Evolutionary conservation across 1,284 basidiomycete species (phyloP), one percentile per base, ranked within the genome.

Genomic region (Bondarzewia mesenterica): DNA sequence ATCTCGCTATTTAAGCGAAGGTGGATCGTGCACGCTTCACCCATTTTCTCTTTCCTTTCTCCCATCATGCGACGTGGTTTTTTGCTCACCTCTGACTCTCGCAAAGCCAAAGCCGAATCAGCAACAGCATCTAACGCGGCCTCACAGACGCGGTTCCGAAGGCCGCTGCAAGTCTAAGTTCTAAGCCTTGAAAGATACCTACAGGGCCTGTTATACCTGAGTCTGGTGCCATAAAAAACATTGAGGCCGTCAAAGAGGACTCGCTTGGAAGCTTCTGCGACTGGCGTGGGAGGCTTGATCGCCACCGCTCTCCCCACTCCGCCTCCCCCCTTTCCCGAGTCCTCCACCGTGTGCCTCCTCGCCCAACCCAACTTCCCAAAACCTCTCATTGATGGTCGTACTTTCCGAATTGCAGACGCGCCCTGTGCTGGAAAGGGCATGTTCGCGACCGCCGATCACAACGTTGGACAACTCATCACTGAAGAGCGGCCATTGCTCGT

Each of bases 401-500:
- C 29, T 22, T 22, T 22, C 15, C 12, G 16, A 3, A 7, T 42
- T 12, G 20, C 41, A 7, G 41, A 42, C 18, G 41, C 25, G 7
- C 26, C 41, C 10, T 16, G 41, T 22, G 41, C 23, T 16, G 41
- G 41, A 7, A 42, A 42, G 41, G 55, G 55, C 0, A 37, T 56
- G 38, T 55, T 55, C 26, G 52, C 52, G 3, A 40, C 51, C 1
- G 8, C 12, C 2, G 18, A 44, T n/a, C 42, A 53, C 10, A 10
- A 27, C 1, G 43, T 43, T 4, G 57, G 57, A 3, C 50, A 52
- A 2, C 35, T 53, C 15, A 46, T 58, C 25, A 16, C 54, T 10
- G 25, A 35, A 20, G 57, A 58, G 37, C 39, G 47, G 7, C 55
- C 57, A 1, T 47, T 58, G 3, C 20, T 57, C 10, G 26, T 58